Conservation (phyloP, 2,329 filamentous ascomycete genomes). For the Cercospora zeina region DNA sequence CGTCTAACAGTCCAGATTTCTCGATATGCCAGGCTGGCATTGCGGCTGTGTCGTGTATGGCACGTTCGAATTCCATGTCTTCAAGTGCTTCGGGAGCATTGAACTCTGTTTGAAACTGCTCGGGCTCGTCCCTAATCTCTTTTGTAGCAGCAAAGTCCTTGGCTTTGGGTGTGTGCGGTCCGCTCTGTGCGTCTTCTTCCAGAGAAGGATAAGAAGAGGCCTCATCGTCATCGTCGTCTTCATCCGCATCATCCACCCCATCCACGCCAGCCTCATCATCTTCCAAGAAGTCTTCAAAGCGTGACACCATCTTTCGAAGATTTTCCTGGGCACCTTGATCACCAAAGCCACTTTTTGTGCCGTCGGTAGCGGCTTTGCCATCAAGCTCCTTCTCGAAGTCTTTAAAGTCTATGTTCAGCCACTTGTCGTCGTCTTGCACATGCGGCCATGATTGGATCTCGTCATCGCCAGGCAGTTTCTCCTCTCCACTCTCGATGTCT, state of each 20-base stretch:
- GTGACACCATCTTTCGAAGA: slow-evolving; percentile 83
- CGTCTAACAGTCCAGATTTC: slow-evolving; percentile 38
- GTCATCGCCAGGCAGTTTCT: slow-evolving; percentile 66
- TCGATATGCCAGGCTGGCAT: slow-evolving; percentile 51
- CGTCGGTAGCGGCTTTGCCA: slow-evolving; percentile 39
- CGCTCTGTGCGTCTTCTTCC: neutral
- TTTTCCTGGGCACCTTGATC: slow-evolving; percentile 70
- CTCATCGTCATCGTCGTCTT: slow-evolving; percentile 64
- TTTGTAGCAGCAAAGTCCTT: slow-evolving; percentile 11
- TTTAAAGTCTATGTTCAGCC: slow-evolving; percentile 88
- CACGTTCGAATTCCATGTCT: slow-evolving; percentile 77
- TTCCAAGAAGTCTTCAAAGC: slow-evolving; percentile 90
- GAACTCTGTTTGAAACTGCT: slow-evolving; percentile 34
- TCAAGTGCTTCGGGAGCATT: slow-evolving; percentile 74
- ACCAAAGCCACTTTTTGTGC: slow-evolving; percentile 52
- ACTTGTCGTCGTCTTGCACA: slow-evolving; percentile 79
- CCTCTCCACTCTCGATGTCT: slow-evolving; percentile 72
- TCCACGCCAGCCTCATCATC: slow-evolving; percentile 80
- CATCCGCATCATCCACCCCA: slow-evolving; percentile 67
- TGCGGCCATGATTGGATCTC: slow-evolving; percentile 72
- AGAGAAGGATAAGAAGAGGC: slow-evolving; percentile 39
- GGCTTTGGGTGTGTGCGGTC: neutral
- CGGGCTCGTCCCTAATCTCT: slow-evolving; percentile 44
- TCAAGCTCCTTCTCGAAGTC: slow-evolving; percentile 82
- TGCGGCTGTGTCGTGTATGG: slow-evolving; percentile 94